phyloP scores from a whole-genome alignment of 106 monocot genomes.

The Phalaenopsis aphrodite region DNA sequence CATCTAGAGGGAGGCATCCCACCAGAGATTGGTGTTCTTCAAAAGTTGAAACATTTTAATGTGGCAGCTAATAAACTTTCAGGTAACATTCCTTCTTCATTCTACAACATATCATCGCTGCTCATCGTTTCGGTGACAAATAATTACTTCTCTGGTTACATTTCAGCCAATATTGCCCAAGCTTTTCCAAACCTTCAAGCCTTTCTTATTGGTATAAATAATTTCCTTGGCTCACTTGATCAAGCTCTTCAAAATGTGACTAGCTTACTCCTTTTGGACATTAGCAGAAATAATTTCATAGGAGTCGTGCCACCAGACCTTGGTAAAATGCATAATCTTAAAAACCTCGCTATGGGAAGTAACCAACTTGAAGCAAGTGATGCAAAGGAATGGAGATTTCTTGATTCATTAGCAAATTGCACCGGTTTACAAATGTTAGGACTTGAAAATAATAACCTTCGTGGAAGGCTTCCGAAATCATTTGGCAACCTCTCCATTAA shows the following conservation, averaged over 20 bases:
- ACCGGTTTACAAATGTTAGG: constrained; percentile 3
- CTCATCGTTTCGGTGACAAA: not conserved
- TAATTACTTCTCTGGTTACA: too few species aligned
- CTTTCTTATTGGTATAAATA: too few species aligned
- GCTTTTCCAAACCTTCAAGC: too few species aligned
- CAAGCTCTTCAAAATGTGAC: too few species aligned
- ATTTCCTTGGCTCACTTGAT: too few species aligned
- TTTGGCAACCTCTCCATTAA: not conserved
- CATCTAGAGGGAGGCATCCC: too few species aligned
- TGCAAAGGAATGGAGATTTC: constrained; percentile 16
- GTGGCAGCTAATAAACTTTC: not conserved
- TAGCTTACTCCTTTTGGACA: too few species aligned
- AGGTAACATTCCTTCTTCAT: constrained; percentile 23
- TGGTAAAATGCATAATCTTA: constrained; percentile 6
- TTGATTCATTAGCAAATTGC: constrained; percentile 19
- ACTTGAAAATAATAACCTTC: constrained; percentile 7
- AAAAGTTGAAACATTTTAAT: not conserved
- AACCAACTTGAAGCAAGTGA: constrained; percentile 17
- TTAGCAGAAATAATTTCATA: constrained; percentile 5
- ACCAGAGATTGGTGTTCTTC: not conserved
- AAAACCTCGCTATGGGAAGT: not conserved
- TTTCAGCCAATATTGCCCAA: too few species aligned
- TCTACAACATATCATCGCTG: constrained; percentile 13
- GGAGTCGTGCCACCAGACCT: constrained; percentile 14
- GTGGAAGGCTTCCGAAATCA: constrained; percentile 13